Base-by-base conservation (phyloP, 1,284 basidiomycete genomes). In the Ganoderma lingzhi region DNA sequence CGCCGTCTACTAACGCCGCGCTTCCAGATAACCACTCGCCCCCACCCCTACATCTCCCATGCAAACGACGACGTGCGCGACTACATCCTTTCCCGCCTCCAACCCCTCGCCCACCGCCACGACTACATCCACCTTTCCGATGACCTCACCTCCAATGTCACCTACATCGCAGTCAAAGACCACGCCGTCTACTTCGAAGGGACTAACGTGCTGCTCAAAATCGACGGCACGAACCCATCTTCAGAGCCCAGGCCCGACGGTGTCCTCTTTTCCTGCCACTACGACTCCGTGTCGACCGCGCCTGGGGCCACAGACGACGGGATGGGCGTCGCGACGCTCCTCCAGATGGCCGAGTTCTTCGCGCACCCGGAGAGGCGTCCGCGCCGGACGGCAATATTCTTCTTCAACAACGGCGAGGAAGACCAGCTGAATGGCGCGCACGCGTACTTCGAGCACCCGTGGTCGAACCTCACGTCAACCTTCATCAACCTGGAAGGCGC, bases 401-500 rank as follows among this genome's bases (percentile, higher is more conserved):
- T 94, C 75, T 86, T 94, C 77, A 95, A 95, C 78, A 94, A 95
- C 70, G 93, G 90, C 1, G 93, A 95, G 77, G 93, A 95, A 74
- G 88, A 93, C 76, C 87, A 89, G 44, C 77, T 94, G 72, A 85
- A 90, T 72, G 93, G 93, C 28, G 91, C 92, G 15, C 87, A 88
- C 76, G 84, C 84, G 85, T 93, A 80, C 75, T 87, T 82, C 39
- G 82, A 88, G 69, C 93, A 95, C 70, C 89, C 91, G 0, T 94
- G 92, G 93, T 86, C 88, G 0, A 86, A 87, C 39, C 78, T 91
- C 30, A 85, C 87, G 0, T 83, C 87, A 35, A 85, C 85, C 0
- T 95, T 95, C 79, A 81, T 95, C 58, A 95, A 94, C 73, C 84
- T 94, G 15, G 93, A 95, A 79, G 93, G 93, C 5, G 92, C 93